phyloP scores from a whole-genome alignment of 768 basidiomycete genomes.

The Piloderma croceum region DNA sequence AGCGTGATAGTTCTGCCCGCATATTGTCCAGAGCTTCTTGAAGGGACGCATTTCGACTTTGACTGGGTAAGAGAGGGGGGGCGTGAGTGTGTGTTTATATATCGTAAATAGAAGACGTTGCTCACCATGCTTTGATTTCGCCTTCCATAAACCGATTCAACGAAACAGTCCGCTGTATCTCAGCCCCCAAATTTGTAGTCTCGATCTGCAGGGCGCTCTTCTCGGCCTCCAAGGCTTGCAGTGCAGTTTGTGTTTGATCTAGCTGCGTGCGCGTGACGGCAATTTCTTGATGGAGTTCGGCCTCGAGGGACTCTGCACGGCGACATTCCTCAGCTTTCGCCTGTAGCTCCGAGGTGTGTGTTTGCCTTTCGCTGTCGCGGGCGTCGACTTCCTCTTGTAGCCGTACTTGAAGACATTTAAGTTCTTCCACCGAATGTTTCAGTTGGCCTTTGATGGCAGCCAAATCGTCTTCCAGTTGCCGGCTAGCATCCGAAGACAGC shows the following conservation, averaged over 20 bases:
- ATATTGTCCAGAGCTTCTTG: slow-evolving; percentile 36
- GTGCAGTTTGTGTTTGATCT: slow-evolving; percentile 31
- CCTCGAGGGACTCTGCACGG: slow-evolving; percentile 28
- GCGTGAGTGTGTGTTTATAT: slow-evolving; percentile 1
- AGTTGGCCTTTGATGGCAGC: slow-evolving; percentile 25
- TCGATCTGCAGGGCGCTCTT: slow-evolving; percentile 47
- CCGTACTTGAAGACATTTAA: slow-evolving; percentile 26
- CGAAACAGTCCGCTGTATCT: slow-evolving; percentile 59
- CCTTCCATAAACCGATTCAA: slow-evolving; percentile 57
- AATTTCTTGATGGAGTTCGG: slow-evolving; percentile 33
- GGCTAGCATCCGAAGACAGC: neutral
- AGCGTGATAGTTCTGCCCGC: slow-evolving; percentile 40
- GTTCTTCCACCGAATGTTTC: slow-evolving; percentile 1
- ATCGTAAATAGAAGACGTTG: slow-evolving; percentile 3
- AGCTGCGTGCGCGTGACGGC: slow-evolving; percentile 34
- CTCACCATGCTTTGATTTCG: slow-evolving; percentile 59
- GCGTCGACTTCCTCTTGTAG: slow-evolving; percentile 35
- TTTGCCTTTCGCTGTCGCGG: slow-evolving; percentile 28
- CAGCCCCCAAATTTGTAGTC: slow-evolving; percentile 55
- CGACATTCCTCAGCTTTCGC: slow-evolving; percentile 22
- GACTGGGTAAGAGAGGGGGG: slow-evolving; percentile 31
- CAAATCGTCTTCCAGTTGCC: neutral
- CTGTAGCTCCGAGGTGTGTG: slow-evolving; percentile 28
- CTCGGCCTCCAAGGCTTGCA: slow-evolving; percentile 42
- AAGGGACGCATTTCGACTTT: slow-evolving; percentile 36